Percentiles rank a stretch among this genome's conserved stretches.
Conservation (phyloP, 495 filamentous ascomycete genomes). For the Symbiotaphrina buchneri region DNA sequence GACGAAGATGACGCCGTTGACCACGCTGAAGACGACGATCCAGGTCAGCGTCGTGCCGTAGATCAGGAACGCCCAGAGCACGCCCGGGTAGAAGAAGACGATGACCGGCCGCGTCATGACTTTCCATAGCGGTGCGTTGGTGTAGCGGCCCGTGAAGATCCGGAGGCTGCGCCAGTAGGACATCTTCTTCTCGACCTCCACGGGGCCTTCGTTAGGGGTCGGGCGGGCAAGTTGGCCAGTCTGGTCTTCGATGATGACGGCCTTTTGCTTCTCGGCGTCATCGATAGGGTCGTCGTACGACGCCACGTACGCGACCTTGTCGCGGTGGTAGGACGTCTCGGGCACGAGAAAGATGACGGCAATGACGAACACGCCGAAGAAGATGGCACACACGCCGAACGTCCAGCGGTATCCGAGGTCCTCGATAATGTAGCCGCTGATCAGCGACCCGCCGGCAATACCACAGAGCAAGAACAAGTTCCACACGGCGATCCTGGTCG, state of each 20-base stretch:
- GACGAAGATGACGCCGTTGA: slow-evolving; percentile 25
- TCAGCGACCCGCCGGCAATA: slow-evolving; percentile 12
- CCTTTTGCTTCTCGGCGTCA: no score
- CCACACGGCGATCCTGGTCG: slow-evolving; percentile 39
- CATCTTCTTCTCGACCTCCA: slow-evolving; percentile 7
- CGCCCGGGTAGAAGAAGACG: slow-evolving; percentile 28
- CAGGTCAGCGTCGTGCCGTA: slow-evolving; percentile 26
- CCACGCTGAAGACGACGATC: slow-evolving; percentile 31
- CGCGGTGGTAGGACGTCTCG: slow-evolving; percentile 25
- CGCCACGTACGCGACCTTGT: slow-evolving; percentile 9
- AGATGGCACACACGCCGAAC: slow-evolving; percentile 27
- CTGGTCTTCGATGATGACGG: no score
- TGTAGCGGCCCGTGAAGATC: slow-evolving; percentile 17
- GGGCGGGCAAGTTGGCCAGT: no score
- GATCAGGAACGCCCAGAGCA: slow-evolving; percentile 28
- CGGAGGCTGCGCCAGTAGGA: slow-evolving; percentile 11
- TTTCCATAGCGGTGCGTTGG: slow-evolving; percentile 22
- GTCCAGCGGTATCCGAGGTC: slow-evolving; percentile 29
- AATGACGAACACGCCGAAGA: slow-evolving; percentile 24
- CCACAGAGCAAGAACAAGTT: slow-evolving; percentile 33
- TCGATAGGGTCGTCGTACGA: no score
- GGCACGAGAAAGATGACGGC: slow-evolving; percentile 25
- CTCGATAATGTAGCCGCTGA: slow-evolving; percentile 16
- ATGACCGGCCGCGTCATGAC: slow-evolving; percentile 24
- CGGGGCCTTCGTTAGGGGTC: no score